These are phyloP conservation scores for Stellera chamaejasme DNA, from an alignment of 345 rosid species.

Conservation along the genomic window DNA sequence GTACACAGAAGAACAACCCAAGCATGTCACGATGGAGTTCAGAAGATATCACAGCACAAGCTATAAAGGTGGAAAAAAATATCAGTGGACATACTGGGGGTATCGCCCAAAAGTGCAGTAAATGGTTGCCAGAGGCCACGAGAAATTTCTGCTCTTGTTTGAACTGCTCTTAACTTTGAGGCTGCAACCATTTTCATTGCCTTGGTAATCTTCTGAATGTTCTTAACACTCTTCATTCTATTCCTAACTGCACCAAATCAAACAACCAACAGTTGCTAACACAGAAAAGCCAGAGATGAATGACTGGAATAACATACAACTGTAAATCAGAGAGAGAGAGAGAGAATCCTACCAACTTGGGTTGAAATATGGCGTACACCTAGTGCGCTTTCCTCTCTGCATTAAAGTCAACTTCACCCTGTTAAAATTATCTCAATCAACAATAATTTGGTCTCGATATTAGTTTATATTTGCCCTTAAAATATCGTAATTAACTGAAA, in stretches of 20 bases:
- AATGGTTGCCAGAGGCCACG: constrained; percentile 98
- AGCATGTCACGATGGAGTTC: too few relatives aligned
- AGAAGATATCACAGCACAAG: too few relatives aligned
- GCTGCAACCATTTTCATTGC: constrained; percentile 99
- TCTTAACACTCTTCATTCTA: constrained; percentile 97
- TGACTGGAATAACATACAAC: background rate
- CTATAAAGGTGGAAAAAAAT: background rate
- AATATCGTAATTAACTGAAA: background rate
- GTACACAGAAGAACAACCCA: too few relatives aligned
- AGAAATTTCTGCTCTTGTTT: constrained; percentile 80
- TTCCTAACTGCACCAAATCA: constrained; percentile 63
- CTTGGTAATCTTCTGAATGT: constrained; percentile 95
- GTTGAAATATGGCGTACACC: constrained; percentile 82
- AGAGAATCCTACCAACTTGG: constrained; percentile 66
- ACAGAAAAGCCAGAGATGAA: background rate
- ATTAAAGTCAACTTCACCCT: constrained; percentile 9
- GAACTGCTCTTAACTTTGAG: constrained; percentile 86
- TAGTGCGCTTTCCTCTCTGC: constrained; percentile 67
- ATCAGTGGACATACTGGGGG: constrained; percentile 25
- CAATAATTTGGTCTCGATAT: background rate
- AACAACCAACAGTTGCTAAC: background rate
- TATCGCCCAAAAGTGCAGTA: constrained; percentile 36
- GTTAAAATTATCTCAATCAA: constrained; percentile 1
- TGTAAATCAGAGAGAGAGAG: background rate
- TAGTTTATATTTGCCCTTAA: background rate